Base-by-base conservation (phyloP, 345 rosid genomes). In the Bretschneidera sinensis region DNA sequence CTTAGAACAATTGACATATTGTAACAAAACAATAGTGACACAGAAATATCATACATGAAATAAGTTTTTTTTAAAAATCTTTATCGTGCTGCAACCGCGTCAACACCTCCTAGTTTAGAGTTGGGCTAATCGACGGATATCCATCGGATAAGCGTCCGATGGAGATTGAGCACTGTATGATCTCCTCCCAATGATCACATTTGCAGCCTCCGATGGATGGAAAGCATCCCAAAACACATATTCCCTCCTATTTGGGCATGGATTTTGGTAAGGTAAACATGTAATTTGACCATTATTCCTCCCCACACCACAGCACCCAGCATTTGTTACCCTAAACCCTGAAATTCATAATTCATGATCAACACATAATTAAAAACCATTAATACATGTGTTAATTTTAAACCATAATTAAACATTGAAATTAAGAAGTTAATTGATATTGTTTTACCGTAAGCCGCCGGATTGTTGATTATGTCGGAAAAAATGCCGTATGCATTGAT, bases 231-330 rank as follows among this genome's bases (percentile, higher is more conserved):
- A 85, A 48, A 85, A 88, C 52, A 82, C 65, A 21, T 85, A 79
- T 0, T 79, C 81, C 4, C 60, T 74, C 57, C 90, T 76, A 59
- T 83, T 61, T 23, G 17, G 65, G 73, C 96, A 88, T 0, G 96
- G 90, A 18, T 62, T 74, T 61, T 80, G 84, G 21, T 31, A 23
- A 2, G 96, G 96, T 60, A 88, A 69, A 62, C 96, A 88, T n/a
- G 89, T 85, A 45, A 85, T 78, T 63, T 87, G 95, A 24, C 95
- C 95, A 5, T 80, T 85, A 71, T 88, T 88, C 59, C 89, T 80
- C 25, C 96, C 96, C 0, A 81, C 83, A 6, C 96, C 96, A 19
- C 92, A 88, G 54, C 96, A 88, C 9, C 92, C 96, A 0, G 76
- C 71, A 57, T 83, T 80, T 1, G 84, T 80, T 2, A 82, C 86